Percentiles rank a stretch among this genome's conserved stretches.
Evolutionary conservation across 2,329 filamentous ascomycete genomes (phyloP).

Genomic region (Sporothrix phasma): DNA sequence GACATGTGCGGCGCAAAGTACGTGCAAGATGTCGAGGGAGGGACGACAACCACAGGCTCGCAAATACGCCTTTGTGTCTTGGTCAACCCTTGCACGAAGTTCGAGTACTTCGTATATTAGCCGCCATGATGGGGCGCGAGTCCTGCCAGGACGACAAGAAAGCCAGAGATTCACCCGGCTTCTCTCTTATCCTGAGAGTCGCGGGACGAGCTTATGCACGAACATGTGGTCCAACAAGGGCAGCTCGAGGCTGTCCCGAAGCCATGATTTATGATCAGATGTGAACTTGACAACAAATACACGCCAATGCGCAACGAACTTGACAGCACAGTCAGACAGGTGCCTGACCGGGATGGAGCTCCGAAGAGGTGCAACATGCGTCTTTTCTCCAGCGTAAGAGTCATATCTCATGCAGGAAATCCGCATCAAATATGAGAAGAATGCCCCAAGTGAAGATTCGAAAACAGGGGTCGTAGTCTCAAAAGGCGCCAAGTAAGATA

Average conservation of each 20-base stretch:
- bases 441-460: background rate
- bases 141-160: background rate
- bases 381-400: background rate
- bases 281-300: too few relatives aligned
- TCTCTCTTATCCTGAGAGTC: background rate
- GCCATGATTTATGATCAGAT: too few relatives aligned
- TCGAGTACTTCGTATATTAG: too few relatives aligned
- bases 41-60: background rate
- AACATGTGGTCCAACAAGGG: background rate
- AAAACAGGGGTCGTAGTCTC: background rate
- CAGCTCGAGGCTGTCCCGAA: background rate
- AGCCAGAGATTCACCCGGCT: too few relatives aligned
- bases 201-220: background rate
- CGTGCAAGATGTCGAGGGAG: background rate
- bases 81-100: background rate
- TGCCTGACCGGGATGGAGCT: background rate
- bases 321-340: too few relatives aligned
- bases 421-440: background rate
- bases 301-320: too few relatives aligned
- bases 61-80: conserved; percentile 5
- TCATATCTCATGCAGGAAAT: background rate
- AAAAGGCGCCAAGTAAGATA: background rate
- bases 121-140: background rate
- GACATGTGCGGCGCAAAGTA: background rate
- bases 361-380: background rate